Evolutionary conservation across 1,139 yeast species (phyloP), one percentile per base, ranked within the genome.

Genomic region (Kodamaea anthophila): DNA sequence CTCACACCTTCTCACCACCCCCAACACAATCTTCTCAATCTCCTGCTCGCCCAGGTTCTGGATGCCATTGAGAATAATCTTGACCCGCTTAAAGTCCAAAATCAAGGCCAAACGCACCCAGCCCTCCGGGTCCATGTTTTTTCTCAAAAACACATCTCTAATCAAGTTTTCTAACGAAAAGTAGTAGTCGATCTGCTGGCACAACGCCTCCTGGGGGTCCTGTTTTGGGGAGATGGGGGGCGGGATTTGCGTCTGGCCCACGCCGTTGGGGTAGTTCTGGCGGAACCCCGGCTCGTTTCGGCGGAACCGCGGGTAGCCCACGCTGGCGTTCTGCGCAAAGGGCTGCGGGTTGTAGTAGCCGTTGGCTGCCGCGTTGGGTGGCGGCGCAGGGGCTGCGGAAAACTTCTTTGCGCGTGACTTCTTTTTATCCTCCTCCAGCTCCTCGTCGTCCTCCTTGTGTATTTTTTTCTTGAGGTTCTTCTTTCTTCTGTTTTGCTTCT

Each of bases 121-220:
- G 18, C 96, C 96, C 37, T 75, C 67, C 10, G 42, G 32, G 56
- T 80, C 77, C 94, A 86, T 85, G 47, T 80, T 84, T 44, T 75
- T 74, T 54, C 95, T 74, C 51, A 86, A 65, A 52, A 59, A 85
- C 36, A 82, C 62, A 55, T 86, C 96, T 58, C 84, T 82, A 45
- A 84, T 69, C 55, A 91, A 69, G 58, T 91, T 91, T 47, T 87
- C 95, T 33, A 80, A 70, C 15, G 93, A 80, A 57, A 91, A 82
- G 57, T 91, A 91, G 63, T 88, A 91, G 51, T 85, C 91, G 36
- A 87, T 64, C 65, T 87, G 96, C 44, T 71, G 73, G 15, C 67
- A 67, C 51, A 62, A 65, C 26, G 72, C 72, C 42, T 58, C 56
- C 38, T 54, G 56, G 21, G 72, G 73, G 39, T 65, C 65, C 46